Conservation (phyloP, 108 stramenopile species). For the Nitzschia sp. region DNA sequence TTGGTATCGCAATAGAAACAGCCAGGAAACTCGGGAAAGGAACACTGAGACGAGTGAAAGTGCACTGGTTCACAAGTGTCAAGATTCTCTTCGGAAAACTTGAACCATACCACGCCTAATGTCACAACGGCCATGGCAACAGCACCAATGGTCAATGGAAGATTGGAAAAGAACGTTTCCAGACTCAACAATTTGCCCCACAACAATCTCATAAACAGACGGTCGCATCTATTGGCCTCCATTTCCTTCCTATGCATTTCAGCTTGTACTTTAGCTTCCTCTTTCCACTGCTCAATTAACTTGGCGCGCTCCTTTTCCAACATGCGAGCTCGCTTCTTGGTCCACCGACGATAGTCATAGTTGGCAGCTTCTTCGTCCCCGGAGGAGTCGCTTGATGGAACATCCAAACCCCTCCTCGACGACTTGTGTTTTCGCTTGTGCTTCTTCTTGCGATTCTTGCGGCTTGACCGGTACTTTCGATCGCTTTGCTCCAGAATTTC, state of each 20-base stretch:
- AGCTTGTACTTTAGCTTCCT: conserved; percentile 35
- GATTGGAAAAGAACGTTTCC: conserved; percentile 70
- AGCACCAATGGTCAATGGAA: conserved; percentile 72
- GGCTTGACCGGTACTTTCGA: not conserved
- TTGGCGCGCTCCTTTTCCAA: conserved; percentile 42
- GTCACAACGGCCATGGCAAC: conserved; percentile 66
- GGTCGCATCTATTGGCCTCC: conserved; percentile 35
- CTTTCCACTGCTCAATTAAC: conserved; percentile 54
- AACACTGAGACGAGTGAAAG: conserved; percentile 69
- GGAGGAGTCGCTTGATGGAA: conserved; percentile 12
- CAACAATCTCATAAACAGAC: conserved; percentile 10
- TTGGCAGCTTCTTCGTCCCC: conserved; percentile 1
- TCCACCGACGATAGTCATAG: conserved; percentile 41
- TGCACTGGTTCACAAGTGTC: conserved; percentile 71
- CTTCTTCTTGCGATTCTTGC: conserved; percentile 13
- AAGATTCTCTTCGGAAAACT: conserved; percentile 72
- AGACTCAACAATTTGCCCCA: conserved; percentile 17
- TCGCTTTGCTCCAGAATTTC: too few species aligned
- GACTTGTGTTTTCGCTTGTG: conserved; percentile 11
- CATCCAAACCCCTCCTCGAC: not conserved
- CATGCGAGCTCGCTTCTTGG: conserved; percentile 31
- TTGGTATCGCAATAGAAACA: conserved; percentile 77
- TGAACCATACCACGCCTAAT: conserved; percentile 83
- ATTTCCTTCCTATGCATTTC: conserved; percentile 18
- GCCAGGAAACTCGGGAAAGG: conserved; percentile 80